Evolutionary conservation across 2,329 filamentous ascomycete species (phyloP).

Genomic region (Dothistroma septosporum): DNA sequence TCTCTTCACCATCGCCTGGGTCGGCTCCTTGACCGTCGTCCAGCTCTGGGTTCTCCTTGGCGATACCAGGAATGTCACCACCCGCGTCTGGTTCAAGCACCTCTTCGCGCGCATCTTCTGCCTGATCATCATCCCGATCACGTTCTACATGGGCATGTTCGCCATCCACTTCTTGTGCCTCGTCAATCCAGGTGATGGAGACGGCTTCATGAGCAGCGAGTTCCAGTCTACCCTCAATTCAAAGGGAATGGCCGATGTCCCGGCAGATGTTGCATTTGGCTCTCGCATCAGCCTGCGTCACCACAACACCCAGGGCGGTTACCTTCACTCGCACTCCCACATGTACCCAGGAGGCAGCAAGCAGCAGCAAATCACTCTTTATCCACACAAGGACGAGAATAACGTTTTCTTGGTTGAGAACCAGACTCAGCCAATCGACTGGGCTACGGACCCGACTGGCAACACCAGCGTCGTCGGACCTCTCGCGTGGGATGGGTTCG

Average conservation of each 20-base stretch:
- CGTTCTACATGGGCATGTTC: slow-evolving; percentile 96
- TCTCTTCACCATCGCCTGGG: slow-evolving; percentile 97
- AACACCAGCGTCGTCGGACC: slow-evolving; percentile 77
- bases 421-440: slow-evolving; percentile 78
- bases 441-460: slow-evolving; percentile 33
- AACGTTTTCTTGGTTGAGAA: slow-evolving; percentile 94
- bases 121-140: slow-evolving; percentile 79
- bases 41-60: slow-evolving; percentile 95
- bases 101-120: slow-evolving; percentile 87
- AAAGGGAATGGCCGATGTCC: slow-evolving; percentile 92
- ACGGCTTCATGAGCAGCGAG: slow-evolving; percentile 99
- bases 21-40: slow-evolving; percentile 80
- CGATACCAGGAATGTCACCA: slow-evolving; percentile 77
- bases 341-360: slow-evolving; percentile 98
- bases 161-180: slow-evolving; percentile 93
- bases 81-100: slow-evolving; percentile 87
- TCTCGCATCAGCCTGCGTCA: slow-evolving; percentile 84
- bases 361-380: slow-evolving; percentile 97
- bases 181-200: slow-evolving; percentile 90
- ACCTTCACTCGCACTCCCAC: slow-evolving; percentile 90
- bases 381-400: slow-evolving; percentile 98
- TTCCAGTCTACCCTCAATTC: slow-evolving; percentile 97
- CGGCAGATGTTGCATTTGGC: slow-evolving; percentile 85
- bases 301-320: slow-evolving; percentile 95
- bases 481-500: slow-evolving; percentile 72